Evolutionary conservation across 371 early-diverging fungal genomes (phyloP), one percentile per base, ranked within the genome.

Genomic region (Mortierella sp.): DNA sequence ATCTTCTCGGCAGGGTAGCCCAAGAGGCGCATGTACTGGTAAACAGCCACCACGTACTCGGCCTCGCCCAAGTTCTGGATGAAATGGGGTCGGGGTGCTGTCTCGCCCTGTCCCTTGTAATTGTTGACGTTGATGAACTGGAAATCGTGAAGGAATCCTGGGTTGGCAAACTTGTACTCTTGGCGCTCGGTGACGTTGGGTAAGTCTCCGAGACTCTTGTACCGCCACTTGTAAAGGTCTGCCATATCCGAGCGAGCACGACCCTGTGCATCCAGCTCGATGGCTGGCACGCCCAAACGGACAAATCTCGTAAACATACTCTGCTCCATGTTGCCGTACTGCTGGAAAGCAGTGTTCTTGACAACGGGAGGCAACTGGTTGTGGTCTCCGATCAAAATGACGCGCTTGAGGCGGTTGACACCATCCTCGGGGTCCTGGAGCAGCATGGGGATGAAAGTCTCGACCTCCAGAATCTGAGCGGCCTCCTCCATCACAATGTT

Each of bases 401-500:
- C 93, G 32, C 98, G 96, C 87, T 97, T 92, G 71, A 99, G 86
- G 0, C 94, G 90, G 35, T 90, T 92, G 68, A 88, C 81, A 32
- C 91, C 91, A 76, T 90, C 89, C 44, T 90, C 89, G n/a, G 92
- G 83, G 21, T 92, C 91, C 89, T 98, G 98, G 14, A 99, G 87
- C 51, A 96, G 79, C 81, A 99, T 89, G 7, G 99, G 98, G 46
- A 99, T 96, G 77, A 99, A 95, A 4, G 99, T 94, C 83, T 99
- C 99, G 4, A 98, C 93, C 84, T 99, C 99, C 18, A 98, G 88
- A 12, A 99, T 95, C 86, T 99, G 99, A 24, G 97, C 99, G 0
- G 99, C 96, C 87, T 99, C 99, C 86, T 99, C 99, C 94, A 99
- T 95, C 24, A 99, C 91, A 41, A 99, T 94, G 65, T 92, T 97